These are phyloP conservation scores for Sporothrix phasma DNA, from an alignment of 2,329 filamentous ascomycete genomes.

Conservation along the genomic window DNA sequence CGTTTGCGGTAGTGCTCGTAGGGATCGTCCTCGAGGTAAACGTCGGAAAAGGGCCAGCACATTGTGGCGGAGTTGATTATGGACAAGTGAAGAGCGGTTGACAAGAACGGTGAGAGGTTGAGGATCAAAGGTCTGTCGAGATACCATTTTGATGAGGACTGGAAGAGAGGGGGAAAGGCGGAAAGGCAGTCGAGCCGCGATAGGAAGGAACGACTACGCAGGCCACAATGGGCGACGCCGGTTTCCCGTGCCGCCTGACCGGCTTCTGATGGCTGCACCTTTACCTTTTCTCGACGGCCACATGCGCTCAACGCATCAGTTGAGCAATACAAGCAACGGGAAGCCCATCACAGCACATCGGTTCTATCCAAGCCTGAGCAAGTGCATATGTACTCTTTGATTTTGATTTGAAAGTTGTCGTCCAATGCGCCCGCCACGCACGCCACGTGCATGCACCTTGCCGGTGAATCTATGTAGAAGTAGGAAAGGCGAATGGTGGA, in stretches of 20 bases:
- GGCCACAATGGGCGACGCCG: background rate
- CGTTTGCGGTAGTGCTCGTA: conserved; percentile 26
- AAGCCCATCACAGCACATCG: too few species aligned
- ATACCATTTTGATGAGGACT: background rate
- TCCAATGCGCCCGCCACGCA: conserved; percentile 15
- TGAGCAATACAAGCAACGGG: too few species aligned
- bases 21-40: conserved; percentile 21
- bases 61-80: conserved; percentile 26
- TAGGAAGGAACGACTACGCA: background rate
- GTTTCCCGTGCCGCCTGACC: background rate
- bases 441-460: conserved; percentile 14
- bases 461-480: conserved; percentile 14
- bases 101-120: background rate
- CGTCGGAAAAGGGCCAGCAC: conserved; percentile 37
- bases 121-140: background rate
- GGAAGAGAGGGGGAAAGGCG: background rate
- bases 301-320: too few species aligned
- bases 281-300: background rate
- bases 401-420: conserved; percentile 1
- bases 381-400: background rate
- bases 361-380: too few species aligned
- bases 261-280: background rate
- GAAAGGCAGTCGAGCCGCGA: background rate
- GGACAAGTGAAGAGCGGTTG: background rate
- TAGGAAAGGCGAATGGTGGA: background rate